Evolutionary conservation across 2,329 filamentous ascomycete species (phyloP), one percentile per base, ranked within the genome.

Genomic region (Apiospora phragmitis): DNA sequence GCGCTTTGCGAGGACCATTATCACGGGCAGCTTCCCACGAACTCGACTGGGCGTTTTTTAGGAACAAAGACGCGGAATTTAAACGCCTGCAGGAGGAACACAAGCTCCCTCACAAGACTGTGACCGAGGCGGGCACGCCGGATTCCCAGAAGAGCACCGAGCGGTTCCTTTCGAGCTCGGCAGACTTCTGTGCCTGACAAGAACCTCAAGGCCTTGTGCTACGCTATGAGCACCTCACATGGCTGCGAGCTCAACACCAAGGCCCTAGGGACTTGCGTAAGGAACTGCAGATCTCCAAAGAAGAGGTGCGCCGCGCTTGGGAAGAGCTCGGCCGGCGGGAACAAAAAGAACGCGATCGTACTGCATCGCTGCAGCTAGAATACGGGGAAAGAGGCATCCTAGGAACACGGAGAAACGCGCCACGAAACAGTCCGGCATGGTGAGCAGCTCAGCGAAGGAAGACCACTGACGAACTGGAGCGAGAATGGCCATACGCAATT

Each of bases 291-390:
- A 99, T 99, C 72, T 97, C 95, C 49, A 98, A 97, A 79, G 95
- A 98, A 76, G 96, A 99, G 81, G 95, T 96, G 11, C 91, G 95
- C 45, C 90, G 96, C 70, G 96, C 96, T 1, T 99, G 96, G 96
- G 96, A 99, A 83, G 96, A 98, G 81, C 89, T 99, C 1, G 96
- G 96, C 32, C 89, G 95, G 68, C 90, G 94, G 68, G 96, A 98
- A 81, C 94, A 98, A 78, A 94, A 97, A 81, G 95, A 98, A 81
- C 90, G 95, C 7, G 95, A 98, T 73, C 89, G 94, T 65, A 96
- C 93, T 1, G 87, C 90, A 38, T 94, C 94, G n/a, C 85, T 99
- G 32, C 91, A 96, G 76, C 92, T 93, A n/a, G 1, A 35, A n/a
- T 9, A 79, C 76, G 71, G 73, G 78, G 69, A 73, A 74, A 38